These are phyloP conservation scores for Pyrus bretschneideri DNA, from an alignment of 306 rosid species.

Conservation along the genomic window DNA sequence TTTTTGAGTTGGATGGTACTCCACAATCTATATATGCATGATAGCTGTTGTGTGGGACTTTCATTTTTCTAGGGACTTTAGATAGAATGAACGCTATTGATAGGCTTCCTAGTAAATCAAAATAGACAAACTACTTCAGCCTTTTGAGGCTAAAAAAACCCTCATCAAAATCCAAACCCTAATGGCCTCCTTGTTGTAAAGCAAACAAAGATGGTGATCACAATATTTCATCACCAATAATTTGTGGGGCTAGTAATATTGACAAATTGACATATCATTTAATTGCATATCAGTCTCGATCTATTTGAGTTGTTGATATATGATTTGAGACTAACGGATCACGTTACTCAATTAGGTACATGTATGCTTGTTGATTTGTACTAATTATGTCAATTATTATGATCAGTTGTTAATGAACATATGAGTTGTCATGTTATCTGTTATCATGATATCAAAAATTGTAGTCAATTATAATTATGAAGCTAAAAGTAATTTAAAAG, in stretches of 20 bases:
- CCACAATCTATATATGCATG: neutral
- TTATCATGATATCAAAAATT: too few species aligned
- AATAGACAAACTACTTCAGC: neutral
- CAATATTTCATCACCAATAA: conserved; percentile 16
- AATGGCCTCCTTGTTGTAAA: conserved; percentile 22
- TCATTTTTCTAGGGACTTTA: neutral
- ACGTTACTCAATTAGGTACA: neutral
- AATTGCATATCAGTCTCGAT: too few species aligned
- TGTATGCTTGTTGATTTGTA: neutral
- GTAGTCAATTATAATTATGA: too few species aligned
- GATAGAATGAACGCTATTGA: neutral
- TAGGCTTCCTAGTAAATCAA: neutral
- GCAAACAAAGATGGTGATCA: conserved; percentile 4
- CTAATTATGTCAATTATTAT: neutral
- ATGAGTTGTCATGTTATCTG: too few species aligned
- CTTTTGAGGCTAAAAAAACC: neutral
- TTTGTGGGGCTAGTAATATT: neutral
- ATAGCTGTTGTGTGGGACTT: neutral
- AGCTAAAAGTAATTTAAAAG: too few species aligned
- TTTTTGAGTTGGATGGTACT: neutral
- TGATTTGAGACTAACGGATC: neutral
- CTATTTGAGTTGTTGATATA: neutral
- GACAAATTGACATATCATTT: neutral
- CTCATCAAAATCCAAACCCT: neutral
- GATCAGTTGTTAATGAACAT: neutral